Base-by-base conservation (phyloP, 495 filamentous ascomycete species). In the Neurospora terricola region DNA sequence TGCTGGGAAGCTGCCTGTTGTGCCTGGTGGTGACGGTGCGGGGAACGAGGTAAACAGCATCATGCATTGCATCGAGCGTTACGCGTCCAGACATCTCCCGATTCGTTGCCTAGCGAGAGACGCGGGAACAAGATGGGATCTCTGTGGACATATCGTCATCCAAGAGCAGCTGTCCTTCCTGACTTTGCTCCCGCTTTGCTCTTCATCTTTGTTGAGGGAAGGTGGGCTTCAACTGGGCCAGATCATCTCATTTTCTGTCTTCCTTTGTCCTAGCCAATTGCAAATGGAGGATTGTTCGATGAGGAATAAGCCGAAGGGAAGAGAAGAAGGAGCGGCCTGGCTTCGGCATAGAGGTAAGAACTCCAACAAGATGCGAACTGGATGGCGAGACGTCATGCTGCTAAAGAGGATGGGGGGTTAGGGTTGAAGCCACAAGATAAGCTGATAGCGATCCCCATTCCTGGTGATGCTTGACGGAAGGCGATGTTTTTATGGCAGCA, bases 41-140 rank as follows among this genome's bases (percentile, higher is more conserved):
- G 69, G 62, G 70, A 62, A 73, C 69, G 70, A 70, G 42, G 73
- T 39, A 21, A 23, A 45, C 34, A 36, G 69, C 62, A 73, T 73
- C 34, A 71, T 73, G 73, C 45, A 75, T 38, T 62, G 16, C 62
- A 71, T 59, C 54, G 54, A 66, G 54, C 54, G 54, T 66, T 66
- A 34, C 54, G 54, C 54, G 54, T 66, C 54, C 54, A 66, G 27
- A 36, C 2, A 18, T 66, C 54, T 62, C 54, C 54, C 54, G 23
- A 62, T 62, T 62, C 54, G 54, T 66, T 66, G 54, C 54, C 54
- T 66, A 27, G 54, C 2, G 11, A 27, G 48, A 59, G 48, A 59
- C 48, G 5, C 54, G 27, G 54, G 54, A 62, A 62, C 54, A 16
- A 34, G 54, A 62, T 62, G 23, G 23, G 21, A 62, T 62, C 54